phyloP scores from a whole-genome alignment of 2,329 filamentous ascomycete species.

The Dothistroma pini region DNA sequence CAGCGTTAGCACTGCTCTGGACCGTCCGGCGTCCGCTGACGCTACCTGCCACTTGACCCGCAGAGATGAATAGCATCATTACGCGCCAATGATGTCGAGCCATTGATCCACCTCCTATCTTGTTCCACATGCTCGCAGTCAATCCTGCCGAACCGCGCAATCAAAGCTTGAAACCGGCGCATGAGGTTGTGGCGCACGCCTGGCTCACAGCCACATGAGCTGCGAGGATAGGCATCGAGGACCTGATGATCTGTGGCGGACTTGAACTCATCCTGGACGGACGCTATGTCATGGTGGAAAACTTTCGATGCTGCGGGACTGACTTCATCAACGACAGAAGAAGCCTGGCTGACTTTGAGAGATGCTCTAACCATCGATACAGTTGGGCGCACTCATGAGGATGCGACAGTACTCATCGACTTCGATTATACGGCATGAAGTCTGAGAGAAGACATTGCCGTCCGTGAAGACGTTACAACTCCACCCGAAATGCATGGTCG shows the following conservation, averaged over 20 bases:
- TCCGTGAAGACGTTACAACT: too few species aligned
- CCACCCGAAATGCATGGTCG: background rate
- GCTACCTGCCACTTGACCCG: background rate
- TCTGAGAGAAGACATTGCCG: too few species aligned
- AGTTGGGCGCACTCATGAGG: background rate
- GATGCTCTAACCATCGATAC: background rate
- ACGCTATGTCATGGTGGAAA: background rate
- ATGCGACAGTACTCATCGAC: background rate
- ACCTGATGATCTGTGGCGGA: slow-evolving; percentile 7
- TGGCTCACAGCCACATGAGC: background rate
- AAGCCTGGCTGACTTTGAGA: background rate
- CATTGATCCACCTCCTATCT: background rate
- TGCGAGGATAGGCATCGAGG: background rate
- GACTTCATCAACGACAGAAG: background rate
- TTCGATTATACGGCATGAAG: too few species aligned
- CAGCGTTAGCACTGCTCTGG: background rate
- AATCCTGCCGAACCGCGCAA: background rate
- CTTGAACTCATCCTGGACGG: background rate
- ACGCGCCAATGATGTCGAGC: background rate
- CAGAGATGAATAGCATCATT: background rate
- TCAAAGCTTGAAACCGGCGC: background rate
- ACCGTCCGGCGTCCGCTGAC: background rate
- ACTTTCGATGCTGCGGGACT: background rate
- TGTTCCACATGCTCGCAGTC: background rate
- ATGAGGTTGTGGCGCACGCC: background rate